Evolutionary conservation across 768 basidiomycete genomes (phyloP), one percentile per base, ranked within the genome.

Genomic region (Lactarius akahatsu): DNA sequence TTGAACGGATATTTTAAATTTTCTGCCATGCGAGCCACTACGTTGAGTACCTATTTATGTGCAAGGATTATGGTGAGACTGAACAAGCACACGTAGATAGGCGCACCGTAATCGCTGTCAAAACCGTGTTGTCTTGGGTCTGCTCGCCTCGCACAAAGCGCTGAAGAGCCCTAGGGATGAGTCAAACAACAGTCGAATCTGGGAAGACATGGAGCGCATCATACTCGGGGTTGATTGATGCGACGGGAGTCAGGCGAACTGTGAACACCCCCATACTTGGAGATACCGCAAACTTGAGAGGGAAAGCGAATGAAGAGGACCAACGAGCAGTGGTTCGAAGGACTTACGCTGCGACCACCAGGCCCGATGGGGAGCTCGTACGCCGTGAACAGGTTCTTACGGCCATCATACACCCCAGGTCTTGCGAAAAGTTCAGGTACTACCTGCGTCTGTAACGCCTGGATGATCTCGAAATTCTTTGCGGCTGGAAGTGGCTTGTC

Each of bases 151-250:
- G 70, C 2, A 91, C 78, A 80, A 87, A 92, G 0, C 85, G 83
- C 4, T 80, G 75, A 2, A 92, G 78, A 0, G 90, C 80, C 69
- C 91, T 92, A 65, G 23, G 65, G 66, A 55, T 13, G 61, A 8
- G 4, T n/a, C 20, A 62, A 26, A 9, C 18, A 30, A 15, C 5
- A n/a, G 11, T 50, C 32, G 62, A 40, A 20, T 38, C 63, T 58
- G 69, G 34, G 70, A 79, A 77, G 76, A 69, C 59, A 23, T 38
- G 34, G 43, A 36, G 64, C 60, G 36, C 16, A 20, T 91, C 74
- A 79, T 89, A 61, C 88, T 98, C 65, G 86, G 97, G 77, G 87
- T 98, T 67, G 90, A 98, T 78, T 82, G 96, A 71, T 80, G 88
- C 69, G 82, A 92, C 77, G 74, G 91, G 69, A 78, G 86, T 76